Evolutionary conservation across 1,139 yeast species (phyloP), one percentile per base, ranked within the genome.

Genomic region (Candida sp.): DNA sequence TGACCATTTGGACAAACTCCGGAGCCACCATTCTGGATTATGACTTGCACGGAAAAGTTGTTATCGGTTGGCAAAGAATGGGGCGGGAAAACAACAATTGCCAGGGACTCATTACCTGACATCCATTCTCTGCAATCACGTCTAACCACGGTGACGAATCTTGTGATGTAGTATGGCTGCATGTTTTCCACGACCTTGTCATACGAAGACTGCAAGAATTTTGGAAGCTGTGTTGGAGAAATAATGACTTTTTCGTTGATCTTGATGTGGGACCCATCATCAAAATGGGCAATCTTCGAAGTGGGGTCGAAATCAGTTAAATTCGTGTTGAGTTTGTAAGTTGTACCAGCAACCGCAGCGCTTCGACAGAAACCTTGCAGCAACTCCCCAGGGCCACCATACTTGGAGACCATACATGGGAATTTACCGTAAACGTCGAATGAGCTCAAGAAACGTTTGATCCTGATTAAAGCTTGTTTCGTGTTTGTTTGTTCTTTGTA

Each of bases 301-400:
- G 69, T 70, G 27, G 88, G 84, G 67, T 92, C 94, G 67, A 77
- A 88, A 44, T 84, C 83, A 7, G 74, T 72, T 52, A 92, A 70
- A 45, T 78, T 69, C 22, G 96, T 86, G 65, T 87, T 84, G 51
- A 94, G 78, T 70, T 92, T 92, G 71, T 93, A 94, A 38, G 96
- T 90, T 52, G 98, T 90, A 53, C 98, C 99, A 31, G 96, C 98
- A 55, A 94, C 99, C 11, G 99, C 99, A 4, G 99, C 98, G 53
- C 96, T 88, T 59, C 99, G 82, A 70, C 98, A 93, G 68, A 94
- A 94, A 2, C 98, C 99, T 72, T 94, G 99, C 6, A 97, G 86
- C 33, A 94, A 77, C 70, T 94, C 99, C 46, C 98, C 98, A 0
- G 97, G 96, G 2, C 97, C 96, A 52, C 99, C 99, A 69, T 87